Conservation (phyloP, 2,329 filamentous ascomycete genomes). For the Fusarium metavorans region DNA sequence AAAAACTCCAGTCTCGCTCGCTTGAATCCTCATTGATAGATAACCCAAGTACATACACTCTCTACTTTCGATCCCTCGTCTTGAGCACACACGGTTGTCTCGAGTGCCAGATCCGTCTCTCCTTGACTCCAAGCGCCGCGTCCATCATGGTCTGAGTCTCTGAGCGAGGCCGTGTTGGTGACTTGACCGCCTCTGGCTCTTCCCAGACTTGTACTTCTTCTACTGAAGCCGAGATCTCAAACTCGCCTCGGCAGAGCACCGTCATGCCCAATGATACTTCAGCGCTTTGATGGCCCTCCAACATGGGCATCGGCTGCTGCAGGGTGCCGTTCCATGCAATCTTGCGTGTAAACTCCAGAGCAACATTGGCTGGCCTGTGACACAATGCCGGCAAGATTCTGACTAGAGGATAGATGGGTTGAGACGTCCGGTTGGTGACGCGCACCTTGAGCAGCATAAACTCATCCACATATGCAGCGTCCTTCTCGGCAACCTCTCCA, state of each 20-base stretch:
- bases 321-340: constrained; percentile 87
- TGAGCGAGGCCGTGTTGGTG: constrained; percentile 55
- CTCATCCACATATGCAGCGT: constrained; percentile 54
- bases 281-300: constrained; percentile 69
- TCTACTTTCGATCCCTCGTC: constrained; percentile 59
- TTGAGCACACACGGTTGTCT: constrained; percentile 67
- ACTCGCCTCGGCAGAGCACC: constrained; percentile 82
- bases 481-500: constrained; percentile 35
- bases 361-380: constrained; percentile 76
- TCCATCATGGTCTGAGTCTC: constrained; percentile 71
- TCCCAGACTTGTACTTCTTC: constrained; percentile 78
- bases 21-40: neutral
- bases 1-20: constrained; percentile 11
- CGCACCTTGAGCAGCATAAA: constrained; percentile 79
- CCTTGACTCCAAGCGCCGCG: constrained; percentile 67
- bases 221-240: constrained; percentile 83
- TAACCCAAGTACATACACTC: constrained; percentile 5
- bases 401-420: constrained; percentile 77
- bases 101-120: constrained; percentile 75
- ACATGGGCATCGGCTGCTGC: constrained; percentile 76
- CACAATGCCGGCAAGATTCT: constrained; percentile 82
- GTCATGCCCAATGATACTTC: constrained; percentile 78
- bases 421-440: constrained; percentile 78
- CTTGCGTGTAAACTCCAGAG: constrained; percentile 84
- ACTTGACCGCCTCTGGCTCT: constrained; percentile 46